These are phyloP conservation scores for Xylariaceae sp. DNA, from an alignment of 2,329 filamentous ascomycete genomes.

Conservation along the genomic window DNA sequence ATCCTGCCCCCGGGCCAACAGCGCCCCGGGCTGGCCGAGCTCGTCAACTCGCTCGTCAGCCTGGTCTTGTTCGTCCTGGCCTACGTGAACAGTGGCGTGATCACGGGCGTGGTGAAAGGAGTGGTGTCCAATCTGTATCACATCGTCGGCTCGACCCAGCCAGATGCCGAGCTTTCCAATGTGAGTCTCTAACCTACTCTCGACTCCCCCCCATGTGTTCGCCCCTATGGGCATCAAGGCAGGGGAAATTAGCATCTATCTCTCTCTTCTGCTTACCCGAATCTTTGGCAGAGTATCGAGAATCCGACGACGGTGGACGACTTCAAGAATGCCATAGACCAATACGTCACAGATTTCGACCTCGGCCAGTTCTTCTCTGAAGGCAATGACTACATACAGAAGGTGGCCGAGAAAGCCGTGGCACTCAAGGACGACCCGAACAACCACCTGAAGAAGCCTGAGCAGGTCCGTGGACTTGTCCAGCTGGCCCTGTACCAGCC, in stretches of 20 bases:
- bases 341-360: background rate
- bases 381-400: background rate
- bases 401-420: background rate
- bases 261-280: background rate
- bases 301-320: background rate
- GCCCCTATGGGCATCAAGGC: too few relatives aligned
- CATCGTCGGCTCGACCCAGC: background rate
- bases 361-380: background rate
- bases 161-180: background rate
- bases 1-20: too few relatives aligned
- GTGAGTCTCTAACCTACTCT: too few relatives aligned
- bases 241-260: background rate
- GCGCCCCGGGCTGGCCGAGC: background rate
- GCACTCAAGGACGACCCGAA: background rate
- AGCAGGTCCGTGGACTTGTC: background rate
- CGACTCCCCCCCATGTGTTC: too few relatives aligned
- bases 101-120: background rate
- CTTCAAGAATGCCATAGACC: background rate
- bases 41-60: background rate
- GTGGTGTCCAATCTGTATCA: background rate
- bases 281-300: background rate
- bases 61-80: background rate
- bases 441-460: background rate
- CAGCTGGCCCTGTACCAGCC: background rate
- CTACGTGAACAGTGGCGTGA: background rate